Evolutionary conservation across 257 asterid species (phyloP), one percentile per base, ranked within the genome.

Genomic region (Agastache rugosa): DNA sequence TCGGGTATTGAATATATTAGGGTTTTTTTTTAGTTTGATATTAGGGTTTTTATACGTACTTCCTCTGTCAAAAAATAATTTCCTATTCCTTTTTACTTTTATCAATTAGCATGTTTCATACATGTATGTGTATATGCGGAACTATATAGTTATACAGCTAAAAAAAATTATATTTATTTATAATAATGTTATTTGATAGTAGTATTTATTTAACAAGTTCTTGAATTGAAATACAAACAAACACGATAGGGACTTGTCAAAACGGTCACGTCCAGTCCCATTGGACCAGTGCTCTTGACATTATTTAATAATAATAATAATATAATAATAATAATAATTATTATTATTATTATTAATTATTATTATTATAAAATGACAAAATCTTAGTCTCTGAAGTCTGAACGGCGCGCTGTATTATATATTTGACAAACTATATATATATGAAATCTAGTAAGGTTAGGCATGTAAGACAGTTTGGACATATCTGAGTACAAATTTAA

Each of bases 231-330:
- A 31, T 35, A 23, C 34, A 66, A 59, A 22, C 56, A 53, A 37
- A 11, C 35, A 50, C 56, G 72, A 75, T 41, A 42, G 47, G 34
- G 77, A 58, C 75, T 22, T 60, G 25, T 60, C 76, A 42, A 42
- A 71, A 60, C 39, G 48, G 60, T 72, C 50, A 60, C 37, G 54
- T 42, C 41, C 70, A 66, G 9, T 66, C 23, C 16, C 39, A n/a
- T 2, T 27, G 75, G 54, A 67, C 72, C 72, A 66, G 15, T 44
- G 19, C 22, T 29, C n/a, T n/a, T n/a, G n/a, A 12, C 12, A 6
- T 6, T 23, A 48, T 48, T 19, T 19, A 6, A 3, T 31, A 53
- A 8, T 19, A 55, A 22, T 8, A 55, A 3, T 8, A 22, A 22
- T 8, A 55, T 10, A 0, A 55, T 20, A 1, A 55, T 19, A 5